These are phyloP conservation scores for Penicillium sp. DNA, from an alignment of 2,329 filamentous ascomycete genomes.

Conservation along the genomic window DNA sequence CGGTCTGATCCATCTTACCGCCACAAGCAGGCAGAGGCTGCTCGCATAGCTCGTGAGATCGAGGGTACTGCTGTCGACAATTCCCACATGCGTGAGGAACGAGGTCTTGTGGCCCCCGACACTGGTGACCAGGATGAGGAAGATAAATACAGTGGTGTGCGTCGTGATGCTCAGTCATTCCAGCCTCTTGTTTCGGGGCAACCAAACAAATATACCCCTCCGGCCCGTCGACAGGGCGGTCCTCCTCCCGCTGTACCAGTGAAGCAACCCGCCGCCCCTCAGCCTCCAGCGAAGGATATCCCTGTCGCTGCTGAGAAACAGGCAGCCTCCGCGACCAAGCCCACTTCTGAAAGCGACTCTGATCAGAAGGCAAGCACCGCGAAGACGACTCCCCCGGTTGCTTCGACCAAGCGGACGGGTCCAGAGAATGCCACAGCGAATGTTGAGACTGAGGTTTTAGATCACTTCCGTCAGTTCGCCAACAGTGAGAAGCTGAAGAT, in stretches of 20 bases:
- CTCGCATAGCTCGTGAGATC: constrained; percentile 82
- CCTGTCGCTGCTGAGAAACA: constrained; percentile 19
- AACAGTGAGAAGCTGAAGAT: constrained; percentile 57
- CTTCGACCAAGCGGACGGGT: constrained; percentile 31
- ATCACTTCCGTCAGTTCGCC: constrained; percentile 60
- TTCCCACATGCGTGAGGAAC: constrained; percentile 82
- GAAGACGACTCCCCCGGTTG: constrained; percentile 44
- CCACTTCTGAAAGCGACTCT: constrained; percentile 20
- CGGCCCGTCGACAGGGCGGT: constrained; percentile 74
- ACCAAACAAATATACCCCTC: constrained; percentile 78
- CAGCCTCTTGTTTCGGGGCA: constrained; percentile 58
- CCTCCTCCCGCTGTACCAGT: constrained; percentile 70
- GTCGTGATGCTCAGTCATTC: constrained; percentile 58
- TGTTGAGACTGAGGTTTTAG: constrained; percentile 56
- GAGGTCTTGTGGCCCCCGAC: constrained; percentile 60
- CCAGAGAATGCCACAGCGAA: constrained; percentile 54
- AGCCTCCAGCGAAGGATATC: constrained; percentile 26
- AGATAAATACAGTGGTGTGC: constrained; percentile 94
- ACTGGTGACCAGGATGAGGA: constrained; percentile 75
- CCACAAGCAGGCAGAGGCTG: constrained; percentile 69
- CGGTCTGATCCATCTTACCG: constrained; percentile 75
- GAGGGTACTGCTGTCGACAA: constrained; percentile 69
- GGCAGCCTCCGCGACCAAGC: constrained; percentile 18
- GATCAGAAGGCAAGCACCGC: constrained; percentile 21
- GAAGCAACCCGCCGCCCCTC: constrained; percentile 63